A percentile compares a stretch with the other conserved stretches of the same genome.
Evolutionary conservation across 202 grass and related monocot genomes (phyloP).

Genomic region (Elaeis oleifera): DNA sequence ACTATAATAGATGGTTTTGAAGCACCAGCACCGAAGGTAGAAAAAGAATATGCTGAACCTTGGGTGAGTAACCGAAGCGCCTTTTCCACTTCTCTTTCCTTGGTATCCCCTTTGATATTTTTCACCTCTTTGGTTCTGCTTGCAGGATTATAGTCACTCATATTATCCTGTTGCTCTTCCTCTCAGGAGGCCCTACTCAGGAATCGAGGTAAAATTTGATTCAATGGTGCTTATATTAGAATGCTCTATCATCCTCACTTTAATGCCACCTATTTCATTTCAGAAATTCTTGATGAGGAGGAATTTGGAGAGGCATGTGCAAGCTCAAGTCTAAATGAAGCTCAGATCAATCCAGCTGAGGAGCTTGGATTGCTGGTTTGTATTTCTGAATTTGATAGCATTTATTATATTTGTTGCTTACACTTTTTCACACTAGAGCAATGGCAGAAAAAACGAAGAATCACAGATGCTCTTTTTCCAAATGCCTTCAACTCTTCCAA

Average conservation of each 20-base stretch:
- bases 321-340: conserved; percentile 17
- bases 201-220: conserved; percentile 47
- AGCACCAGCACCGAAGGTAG: conserved; percentile 25
- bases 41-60: conserved; percentile 30
- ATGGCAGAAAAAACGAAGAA: conserved; percentile 37
- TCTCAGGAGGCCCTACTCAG: conserved; percentile 18
- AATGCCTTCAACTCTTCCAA: conserved; percentile 57
- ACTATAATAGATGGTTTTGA: conserved; percentile 7
- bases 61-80: conserved; percentile 30
- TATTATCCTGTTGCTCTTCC: conserved; percentile 20
- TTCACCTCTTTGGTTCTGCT: conserved; percentile 15
- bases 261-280: conserved; percentile 5
- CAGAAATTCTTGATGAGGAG: conserved; percentile 71
- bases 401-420: not conserved
- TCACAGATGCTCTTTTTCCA: conserved; percentile 64
- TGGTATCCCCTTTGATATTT: too few relatives aligned
- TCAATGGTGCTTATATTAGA: conserved; percentile 1
- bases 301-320: conserved; percentile 57
- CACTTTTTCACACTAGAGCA: conserved; percentile 5
- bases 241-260: conserved; percentile 7
- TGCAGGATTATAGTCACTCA: conserved; percentile 43
- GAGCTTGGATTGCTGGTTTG: conserved; percentile 60
- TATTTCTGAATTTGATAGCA: not conserved
- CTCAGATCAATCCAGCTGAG: conserved; percentile 32
- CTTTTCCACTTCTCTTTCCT: not conserved